Evolutionary conservation across 2,329 filamentous ascomycete species (phyloP).

Genomic region (Fusarium abutilonis): DNA sequence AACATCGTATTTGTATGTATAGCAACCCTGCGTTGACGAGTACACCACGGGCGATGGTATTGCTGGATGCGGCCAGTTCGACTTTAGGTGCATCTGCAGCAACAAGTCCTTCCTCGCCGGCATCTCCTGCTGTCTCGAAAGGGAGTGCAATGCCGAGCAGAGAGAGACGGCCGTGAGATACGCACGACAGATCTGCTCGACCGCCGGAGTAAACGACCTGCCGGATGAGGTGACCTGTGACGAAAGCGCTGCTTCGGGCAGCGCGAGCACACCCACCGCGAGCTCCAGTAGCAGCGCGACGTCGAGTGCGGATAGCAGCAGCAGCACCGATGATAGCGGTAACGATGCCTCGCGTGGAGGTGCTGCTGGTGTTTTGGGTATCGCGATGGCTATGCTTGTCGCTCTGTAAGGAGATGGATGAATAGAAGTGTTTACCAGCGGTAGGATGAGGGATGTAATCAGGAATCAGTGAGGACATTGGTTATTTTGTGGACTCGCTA

Average conservation of each 20-base stretch:
- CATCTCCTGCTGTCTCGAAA: constrained; percentile 56
- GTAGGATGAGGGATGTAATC: constrained; percentile 15
- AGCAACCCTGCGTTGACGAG: constrained; percentile 49
- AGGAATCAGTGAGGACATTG: background rate
- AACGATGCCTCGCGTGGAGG: constrained; percentile 28
- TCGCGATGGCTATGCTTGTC: constrained; percentile 44
- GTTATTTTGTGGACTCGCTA: background rate
- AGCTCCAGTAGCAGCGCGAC: constrained; percentile 13
- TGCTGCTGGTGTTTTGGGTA: constrained; percentile 42
- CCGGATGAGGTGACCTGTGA: constrained; percentile 53
- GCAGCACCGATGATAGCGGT: background rate
- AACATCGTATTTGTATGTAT: constrained; percentile 3
- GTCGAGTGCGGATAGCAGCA: background rate
- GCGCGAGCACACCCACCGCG: constrained; percentile 21
- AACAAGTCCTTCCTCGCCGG: constrained; percentile 53
- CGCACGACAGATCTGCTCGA: constrained; percentile 53
- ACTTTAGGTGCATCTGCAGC: constrained; percentile 56
- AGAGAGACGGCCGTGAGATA: constrained; percentile 51
- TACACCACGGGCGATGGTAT: constrained; percentile 50
- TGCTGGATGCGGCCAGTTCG: constrained; percentile 52
- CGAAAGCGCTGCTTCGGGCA: constrained; percentile 19
- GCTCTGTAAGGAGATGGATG: constrained; percentile 40
- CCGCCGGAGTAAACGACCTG: constrained; percentile 47
- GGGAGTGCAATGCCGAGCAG: constrained; percentile 48
- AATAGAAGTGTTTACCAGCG: background rate